Conservation (phyloP, 2,329 filamentous ascomycete species). For the Penicillium corylophilum region DNA sequence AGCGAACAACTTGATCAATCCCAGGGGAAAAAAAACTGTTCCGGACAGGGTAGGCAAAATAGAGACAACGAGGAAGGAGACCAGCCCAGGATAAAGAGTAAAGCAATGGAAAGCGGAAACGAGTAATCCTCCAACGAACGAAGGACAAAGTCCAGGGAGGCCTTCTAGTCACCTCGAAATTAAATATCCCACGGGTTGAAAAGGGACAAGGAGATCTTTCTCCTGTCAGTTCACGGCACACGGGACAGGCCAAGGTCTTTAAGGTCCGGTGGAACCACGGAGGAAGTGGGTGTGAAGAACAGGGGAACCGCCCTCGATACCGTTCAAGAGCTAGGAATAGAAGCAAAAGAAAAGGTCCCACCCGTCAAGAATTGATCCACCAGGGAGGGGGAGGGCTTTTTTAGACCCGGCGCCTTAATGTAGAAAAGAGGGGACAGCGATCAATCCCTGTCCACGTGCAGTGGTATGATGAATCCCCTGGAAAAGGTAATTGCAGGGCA, state of each 20-base stretch:
- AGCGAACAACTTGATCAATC: not conserved
- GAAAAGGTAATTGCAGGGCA: not conserved
- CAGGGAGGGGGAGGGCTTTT: slow-evolving; percentile 12
- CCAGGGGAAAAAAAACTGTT: not conserved
- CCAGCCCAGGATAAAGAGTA: slow-evolving; percentile 1
- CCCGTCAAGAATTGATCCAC: slow-evolving; percentile 17
- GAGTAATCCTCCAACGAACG: not conserved
- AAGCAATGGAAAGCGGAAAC: not conserved
- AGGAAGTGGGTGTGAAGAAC: slow-evolving; percentile 11
- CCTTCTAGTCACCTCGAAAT: not conserved
- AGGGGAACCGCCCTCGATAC: slow-evolving; percentile 22
- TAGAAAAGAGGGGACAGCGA: slow-evolving; percentile 3
- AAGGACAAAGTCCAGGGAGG: not conserved
- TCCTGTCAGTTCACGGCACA: not conserved
- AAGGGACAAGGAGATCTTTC: slow-evolving; percentile 5
- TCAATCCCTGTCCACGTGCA: slow-evolving; percentile 26
- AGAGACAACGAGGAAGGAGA: not conserved
- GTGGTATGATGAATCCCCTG: slow-evolving; percentile 1
- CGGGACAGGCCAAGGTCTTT: slow-evolving; percentile 9
- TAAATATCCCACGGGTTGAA: slow-evolving; percentile 1
- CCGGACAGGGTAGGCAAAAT: slow-evolving; percentile 1
- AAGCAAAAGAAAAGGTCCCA: slow-evolving; percentile 15
- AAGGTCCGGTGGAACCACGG: slow-evolving; percentile 18
- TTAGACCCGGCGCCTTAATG: slow-evolving; percentile 4
- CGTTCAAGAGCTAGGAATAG: slow-evolving; percentile 17